Conservation (phyloP, 2,329 filamentous ascomycete species). For the Aspergillus neoniger region DNA sequence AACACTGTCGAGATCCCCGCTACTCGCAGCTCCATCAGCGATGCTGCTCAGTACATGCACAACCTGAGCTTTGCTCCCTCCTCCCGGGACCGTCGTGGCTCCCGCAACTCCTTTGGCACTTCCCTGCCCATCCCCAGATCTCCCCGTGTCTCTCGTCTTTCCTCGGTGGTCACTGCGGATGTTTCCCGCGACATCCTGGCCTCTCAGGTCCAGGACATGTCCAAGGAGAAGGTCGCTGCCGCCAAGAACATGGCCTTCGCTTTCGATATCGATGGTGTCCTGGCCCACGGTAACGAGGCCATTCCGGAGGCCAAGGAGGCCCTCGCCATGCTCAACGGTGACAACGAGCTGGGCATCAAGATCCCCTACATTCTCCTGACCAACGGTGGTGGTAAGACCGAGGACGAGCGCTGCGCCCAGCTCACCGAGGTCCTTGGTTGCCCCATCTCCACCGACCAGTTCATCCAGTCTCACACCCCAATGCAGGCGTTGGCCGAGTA, state of each 20-base stretch:
- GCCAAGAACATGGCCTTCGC: conserved; percentile 82
- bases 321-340: conserved; percentile 71
- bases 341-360: conserved; percentile 77
- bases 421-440: conserved; percentile 66
- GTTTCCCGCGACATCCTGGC: conserved; percentile 66
- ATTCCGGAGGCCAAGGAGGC: conserved; percentile 68
- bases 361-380: conserved; percentile 75
- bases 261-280: conserved; percentile 69
- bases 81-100: conserved; percentile 66
- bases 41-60: conserved; percentile 72
- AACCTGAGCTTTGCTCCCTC: conserved; percentile 68
- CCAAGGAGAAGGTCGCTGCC: conserved; percentile 64
- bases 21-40: conserved; percentile 66
- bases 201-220: conserved; percentile 69
- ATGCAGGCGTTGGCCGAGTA: conserved; percentile 76
- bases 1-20: conserved; percentile 70
- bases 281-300: conserved; percentile 70
- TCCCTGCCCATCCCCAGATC: conserved; percentile 71
- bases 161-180: conserved; percentile 59
- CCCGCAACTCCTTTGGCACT: conserved; percentile 74
- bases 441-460: conserved; percentile 69
- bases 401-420: conserved; percentile 65
- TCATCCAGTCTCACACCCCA: conserved; percentile 75
- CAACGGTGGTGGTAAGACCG: conserved; percentile 73
- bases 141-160: conserved; percentile 68